Conservation (phyloP, 2,329 filamentous ascomycete genomes). For the Penicillium paneum region DNA sequence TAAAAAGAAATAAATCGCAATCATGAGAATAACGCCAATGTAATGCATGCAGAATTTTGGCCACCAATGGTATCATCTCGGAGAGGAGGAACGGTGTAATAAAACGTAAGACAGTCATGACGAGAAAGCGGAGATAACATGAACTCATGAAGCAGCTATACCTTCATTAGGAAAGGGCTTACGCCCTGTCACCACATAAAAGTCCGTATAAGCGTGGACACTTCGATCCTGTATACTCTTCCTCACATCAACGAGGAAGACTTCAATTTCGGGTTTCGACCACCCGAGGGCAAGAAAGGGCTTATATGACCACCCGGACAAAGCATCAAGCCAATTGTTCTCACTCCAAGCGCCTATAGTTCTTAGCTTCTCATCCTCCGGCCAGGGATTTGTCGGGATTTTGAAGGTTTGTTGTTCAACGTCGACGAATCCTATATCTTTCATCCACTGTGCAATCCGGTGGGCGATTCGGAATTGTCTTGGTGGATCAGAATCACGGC, state of each 20-base stretch:
- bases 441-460: conserved; percentile 53
- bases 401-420: conserved; percentile 53
- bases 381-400: conserved; percentile 54
- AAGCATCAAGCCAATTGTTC: conserved; percentile 44
- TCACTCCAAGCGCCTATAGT: conserved; percentile 51
- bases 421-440: conserved; percentile 57
- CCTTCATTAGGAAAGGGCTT: conserved; percentile 30
- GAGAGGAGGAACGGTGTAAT: conserved; percentile 14
- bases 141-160: conserved; percentile 9
- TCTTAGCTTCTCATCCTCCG: conserved; percentile 47
- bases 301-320: conserved; percentile 46
- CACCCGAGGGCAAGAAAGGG: conserved; percentile 43
- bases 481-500: conserved; percentile 43
- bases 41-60: conserved; percentile 22
- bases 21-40: conserved; percentile 20
- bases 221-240: conserved; percentile 40
- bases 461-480: conserved; percentile 53
- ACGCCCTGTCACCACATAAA: conserved; percentile 39
- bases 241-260: conserved; percentile 45
- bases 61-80: conserved; percentile 26
- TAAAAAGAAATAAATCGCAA: conserved; percentile 2
- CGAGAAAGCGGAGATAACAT: not conserved
- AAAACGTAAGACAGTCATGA: conserved; percentile 11
- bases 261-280: conserved; percentile 47
- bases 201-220: conserved; percentile 43